Evolutionary conservation across 1,284 basidiomycete genomes (phyloP).

Genomic region (Jaminaea rosea): DNA sequence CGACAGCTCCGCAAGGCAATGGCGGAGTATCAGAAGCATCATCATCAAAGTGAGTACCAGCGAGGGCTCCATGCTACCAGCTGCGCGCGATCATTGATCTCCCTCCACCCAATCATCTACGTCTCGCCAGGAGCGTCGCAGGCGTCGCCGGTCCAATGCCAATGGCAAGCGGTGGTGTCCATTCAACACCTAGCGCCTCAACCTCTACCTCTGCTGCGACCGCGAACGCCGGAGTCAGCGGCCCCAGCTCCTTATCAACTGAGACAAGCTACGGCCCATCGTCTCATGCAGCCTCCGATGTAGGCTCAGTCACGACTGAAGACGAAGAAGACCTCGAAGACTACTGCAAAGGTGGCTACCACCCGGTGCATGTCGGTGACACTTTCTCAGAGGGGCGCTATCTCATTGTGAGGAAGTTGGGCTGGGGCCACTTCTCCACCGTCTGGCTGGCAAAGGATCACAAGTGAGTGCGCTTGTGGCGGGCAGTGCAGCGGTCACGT

Average conservation of each 20-base stretch:
- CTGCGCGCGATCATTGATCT: too few relatives aligned
- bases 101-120: too few relatives aligned
- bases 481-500: not conserved
- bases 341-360: slow-evolving; percentile 61
- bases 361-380: slow-evolving; percentile 91
- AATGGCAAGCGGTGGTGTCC: slow-evolving; percentile 15
- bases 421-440: slow-evolving; percentile 85
- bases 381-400: slow-evolving; percentile 80
- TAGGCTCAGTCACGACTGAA: slow-evolving; percentile 43
- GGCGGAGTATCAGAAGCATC: too few relatives aligned
- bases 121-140: too few relatives aligned
- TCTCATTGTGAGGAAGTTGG: slow-evolving; percentile 84
- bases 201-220: too few relatives aligned
- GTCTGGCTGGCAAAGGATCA: slow-evolving; percentile 48
- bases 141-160: too few relatives aligned
- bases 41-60: too few relatives aligned
- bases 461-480: slow-evolving; percentile 18
- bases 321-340: slow-evolving; percentile 50
- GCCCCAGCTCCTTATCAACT: not conserved
- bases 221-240: not conserved
- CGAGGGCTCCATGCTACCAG: too few relatives aligned
- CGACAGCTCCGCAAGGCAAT: too few relatives aligned
- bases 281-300: slow-evolving; percentile 19
- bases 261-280: slow-evolving; percentile 15
- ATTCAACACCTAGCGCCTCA: slow-evolving; percentile 15